Evolutionary conservation across 805 yeast species (phyloP).

Genomic region (Candida coquimbonensis): DNA sequence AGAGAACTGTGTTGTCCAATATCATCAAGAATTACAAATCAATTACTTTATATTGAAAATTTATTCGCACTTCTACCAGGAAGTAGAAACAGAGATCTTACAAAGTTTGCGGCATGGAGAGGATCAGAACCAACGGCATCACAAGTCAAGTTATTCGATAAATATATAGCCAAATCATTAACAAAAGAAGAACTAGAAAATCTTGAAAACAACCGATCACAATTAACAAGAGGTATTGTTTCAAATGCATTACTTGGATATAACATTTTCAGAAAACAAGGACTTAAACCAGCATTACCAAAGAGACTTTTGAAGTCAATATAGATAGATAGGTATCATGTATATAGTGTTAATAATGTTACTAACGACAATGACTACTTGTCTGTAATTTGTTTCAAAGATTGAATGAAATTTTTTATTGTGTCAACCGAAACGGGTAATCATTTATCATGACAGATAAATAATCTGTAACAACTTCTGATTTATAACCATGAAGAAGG

Average conservation of each 20-base stretch:
- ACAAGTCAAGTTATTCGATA: slow-evolving; percentile 18
- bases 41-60: slow-evolving; percentile 6
- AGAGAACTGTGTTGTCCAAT: slow-evolving; percentile 17
- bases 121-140: slow-evolving; percentile 20
- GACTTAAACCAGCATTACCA: slow-evolving; percentile 4
- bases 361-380: no score
- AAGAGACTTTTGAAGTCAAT: not conserved
- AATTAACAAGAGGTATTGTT: slow-evolving; percentile 11
- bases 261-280: slow-evolving; percentile 9
- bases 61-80: slow-evolving; percentile 1
- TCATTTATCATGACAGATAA: no score
- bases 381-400: no score
- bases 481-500: no score
- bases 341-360: not conserved
- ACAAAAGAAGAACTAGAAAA: not conserved
- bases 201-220: not conserved
- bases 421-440: no score
- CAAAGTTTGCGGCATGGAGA: slow-evolving; percentile 30
- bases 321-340: not conserved
- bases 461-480: no score
- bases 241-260: slow-evolving; percentile 7
- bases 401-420: no score
- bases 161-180: not conserved
- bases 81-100: slow-evolving; percentile 9
- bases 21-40: slow-evolving; percentile 18